phyloP scores from a whole-genome alignment of 1,139 yeast species.

The Hemisphaericaspora xylanilytica region DNA sequence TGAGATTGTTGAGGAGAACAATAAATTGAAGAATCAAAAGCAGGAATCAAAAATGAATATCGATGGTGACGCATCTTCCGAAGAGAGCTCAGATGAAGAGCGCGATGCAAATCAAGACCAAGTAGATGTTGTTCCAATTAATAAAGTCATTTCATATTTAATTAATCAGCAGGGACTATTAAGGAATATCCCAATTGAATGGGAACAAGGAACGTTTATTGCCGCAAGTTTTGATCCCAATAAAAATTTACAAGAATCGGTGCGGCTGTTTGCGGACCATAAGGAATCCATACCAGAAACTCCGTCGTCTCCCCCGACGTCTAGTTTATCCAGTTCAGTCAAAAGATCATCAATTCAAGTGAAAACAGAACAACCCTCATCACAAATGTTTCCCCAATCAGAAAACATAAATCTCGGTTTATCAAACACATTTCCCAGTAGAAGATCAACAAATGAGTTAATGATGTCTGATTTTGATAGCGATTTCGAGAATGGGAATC shows the following conservation, averaged over 20 bases:
- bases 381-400: not conserved
- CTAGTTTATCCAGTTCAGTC: not conserved
- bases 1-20: conserved; percentile 8
- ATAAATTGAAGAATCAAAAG: not conserved
- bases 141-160: conserved; percentile 46
- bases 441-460: not conserved
- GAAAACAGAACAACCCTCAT: not conserved
- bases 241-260: conserved; percentile 23
- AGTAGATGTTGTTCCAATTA: conserved; percentile 36
- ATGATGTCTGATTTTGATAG: conserved; percentile 13
- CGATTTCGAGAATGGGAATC: conserved; percentile 4
- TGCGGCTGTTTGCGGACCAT: conserved; percentile 35
- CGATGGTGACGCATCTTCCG: conserved; percentile 2
- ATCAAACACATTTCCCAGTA: not conserved
- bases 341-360: not conserved
- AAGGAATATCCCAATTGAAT: conserved; percentile 39
- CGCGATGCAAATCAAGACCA: conserved; percentile 4
- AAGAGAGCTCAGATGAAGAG: conserved; percentile 1
- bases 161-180: conserved; percentile 38
- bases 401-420: not conserved
- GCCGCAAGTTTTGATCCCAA: conserved; percentile 33
- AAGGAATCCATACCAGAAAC: conserved; percentile 10
- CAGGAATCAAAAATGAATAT: not conserved
- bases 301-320: not conserved
- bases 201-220: conserved; percentile 45